Base-by-base conservation (phyloP, 495 filamentous ascomycete species). In the Penicillium mononematosum region DNA sequence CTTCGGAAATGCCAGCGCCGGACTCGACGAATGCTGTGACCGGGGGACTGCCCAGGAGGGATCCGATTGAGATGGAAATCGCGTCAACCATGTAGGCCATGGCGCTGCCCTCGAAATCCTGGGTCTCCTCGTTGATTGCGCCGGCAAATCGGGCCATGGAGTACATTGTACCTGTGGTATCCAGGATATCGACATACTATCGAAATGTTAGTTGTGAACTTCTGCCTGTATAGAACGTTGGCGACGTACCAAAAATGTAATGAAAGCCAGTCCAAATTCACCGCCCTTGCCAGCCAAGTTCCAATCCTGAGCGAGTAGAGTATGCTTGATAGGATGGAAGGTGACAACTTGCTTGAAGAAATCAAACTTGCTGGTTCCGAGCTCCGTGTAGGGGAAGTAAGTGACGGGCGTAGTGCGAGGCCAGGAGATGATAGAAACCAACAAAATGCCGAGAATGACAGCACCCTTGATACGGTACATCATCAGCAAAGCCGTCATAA, bases 351-450 rank as follows among this genome's bases (percentile, higher is more conserved):
- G 78, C 66, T 87, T 88, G 80, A 93, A 93, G 75, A 91, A 94
- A 54, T 92, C 79, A 72, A 93, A 93, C 48, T 65, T 75, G 66
- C 71, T 75, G 53, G 89, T 74, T 27, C 89, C 89, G 8, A 85
- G 66, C 0, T 70, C 66, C 0, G 82, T 89, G 58, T 91, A 78
- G 0, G 89, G 89, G 70, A 93, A 93, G 62, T 86, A 88, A 4
- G 89, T 91, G 43, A 93, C 86, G 0, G 80, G 65, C 3, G 88
- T 91, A 5, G 76, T 69, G 17, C 89, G 81, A 0, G 89, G 89
- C 89, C 89, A 93, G 7, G 88, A 91, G 67, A 91, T 90, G 66
- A 92, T 86, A 34, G 87, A 90, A 17, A 93, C 89, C 24, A 93
- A 79, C 24, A 91, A 69, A 53, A 93, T 93, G 25, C 89, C 89